Base-by-base conservation (phyloP, 2,329 filamentous ascomycete species). In the Aspergillus tamarii region DNA sequence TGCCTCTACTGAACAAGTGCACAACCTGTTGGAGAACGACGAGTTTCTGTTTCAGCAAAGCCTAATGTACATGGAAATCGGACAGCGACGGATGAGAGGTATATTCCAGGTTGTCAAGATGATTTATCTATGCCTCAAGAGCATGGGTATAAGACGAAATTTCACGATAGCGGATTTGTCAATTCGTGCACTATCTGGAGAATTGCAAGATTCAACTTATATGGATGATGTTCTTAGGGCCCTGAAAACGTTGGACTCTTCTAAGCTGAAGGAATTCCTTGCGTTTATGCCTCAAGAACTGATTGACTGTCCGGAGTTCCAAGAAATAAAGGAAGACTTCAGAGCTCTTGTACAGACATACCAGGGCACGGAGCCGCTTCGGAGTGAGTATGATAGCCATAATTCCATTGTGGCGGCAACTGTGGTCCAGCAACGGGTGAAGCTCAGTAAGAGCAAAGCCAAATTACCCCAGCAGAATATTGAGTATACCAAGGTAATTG, bases 351-450 rank as follows among this genome's bases (percentile, higher is more conserved):
- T 83, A 26, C 71, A 77, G 39, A 77, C 77, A 50, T 82, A 85
- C 19, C 74, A 82, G 53, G 76, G 80, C 52, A 79, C 82, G 11
- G 81, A 80, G 43, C 77, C 83, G 4, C 83, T 96, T 34, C 88
- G 89, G 66, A 96, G 89, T 78, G 90, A 89, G 74, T 91, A 95
- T 76, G 89, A 89, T 69, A 84, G 90, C 12, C 89, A 90, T 48
- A 83, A 84, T 67, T 82, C 84, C 5, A 83, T 82, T 21, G 74
- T 86, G 7, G 80, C 84, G 62, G 87, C 86, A 3, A 87, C 86
- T 0, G 79, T 88, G n/a, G 82, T 88, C 3, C 84, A 86, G 21
- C 84, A 88, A 67, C 86, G 87, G 66, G 83, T 88, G 23, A 82
- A 84, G 58, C 77, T 88, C 26, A 86, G 82, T 74, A 87, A 85